A percentile compares a stretch with the other conserved stretches of the same genome.
These are phyloP conservation scores for Phaffomyces opuntiae DNA, from an alignment of 805 yeast species.

Conservation along the genomic window DNA sequence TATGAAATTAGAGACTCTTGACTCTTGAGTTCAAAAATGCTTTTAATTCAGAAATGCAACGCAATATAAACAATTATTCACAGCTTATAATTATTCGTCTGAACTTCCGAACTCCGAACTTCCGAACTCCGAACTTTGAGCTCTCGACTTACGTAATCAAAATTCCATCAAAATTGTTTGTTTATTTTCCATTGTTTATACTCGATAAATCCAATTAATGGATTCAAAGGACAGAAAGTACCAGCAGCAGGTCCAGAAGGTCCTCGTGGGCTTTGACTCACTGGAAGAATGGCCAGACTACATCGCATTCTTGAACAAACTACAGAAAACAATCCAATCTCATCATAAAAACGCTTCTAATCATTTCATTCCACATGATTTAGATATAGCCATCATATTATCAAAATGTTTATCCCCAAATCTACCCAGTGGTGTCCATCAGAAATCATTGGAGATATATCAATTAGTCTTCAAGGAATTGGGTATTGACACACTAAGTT, in stretches of 20 bases:
- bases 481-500: conserved; percentile 46
- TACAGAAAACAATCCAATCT: conserved; percentile 63
- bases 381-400: conserved; percentile 60
- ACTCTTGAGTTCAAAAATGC: no score
- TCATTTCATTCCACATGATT: conserved; percentile 61
- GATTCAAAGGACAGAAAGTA: conserved; percentile 65
- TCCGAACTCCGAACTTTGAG: no score
- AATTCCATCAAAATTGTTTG: no score
- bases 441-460: conserved; percentile 76
- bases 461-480: conserved; percentile 59
- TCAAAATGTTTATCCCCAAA: conserved; percentile 74
- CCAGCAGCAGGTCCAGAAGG: conserved; percentile 60
- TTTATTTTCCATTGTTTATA: background rate
- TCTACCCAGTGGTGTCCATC: conserved; percentile 94
- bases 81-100: no score
- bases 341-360: conserved; percentile 25
- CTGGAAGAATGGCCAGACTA: conserved; percentile 98
- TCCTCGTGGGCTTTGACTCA: conserved; percentile 67
- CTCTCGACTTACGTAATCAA: no score
- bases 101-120: no score
- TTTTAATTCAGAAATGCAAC: no score
- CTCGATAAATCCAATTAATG: conserved; percentile 13
- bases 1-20: no score
- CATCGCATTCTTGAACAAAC: conserved; percentile 76
- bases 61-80: no score